phyloP scores from a whole-genome alignment of 495 filamentous ascomycete genomes.

The Daldinia vernicosa region DNA sequence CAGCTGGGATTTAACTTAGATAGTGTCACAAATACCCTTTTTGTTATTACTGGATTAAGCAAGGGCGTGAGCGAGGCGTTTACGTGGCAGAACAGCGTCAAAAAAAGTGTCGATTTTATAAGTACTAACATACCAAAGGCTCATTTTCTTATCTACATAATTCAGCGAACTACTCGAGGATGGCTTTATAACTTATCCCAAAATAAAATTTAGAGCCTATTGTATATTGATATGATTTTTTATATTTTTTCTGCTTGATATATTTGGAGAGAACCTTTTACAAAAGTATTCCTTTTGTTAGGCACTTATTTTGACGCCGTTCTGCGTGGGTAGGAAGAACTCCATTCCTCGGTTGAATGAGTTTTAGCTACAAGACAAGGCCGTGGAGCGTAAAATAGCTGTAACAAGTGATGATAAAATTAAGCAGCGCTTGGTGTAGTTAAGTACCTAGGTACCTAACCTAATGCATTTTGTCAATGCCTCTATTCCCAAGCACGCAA shows the following conservation, averaged over 20 bases:
- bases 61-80: neutral
- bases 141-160: too few species aligned
- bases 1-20: slow-evolving; percentile 44
- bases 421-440: neutral
- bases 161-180: too few species aligned
- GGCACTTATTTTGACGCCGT: too few species aligned
- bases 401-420: neutral
- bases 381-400: neutral
- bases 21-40: neutral
- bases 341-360: neutral
- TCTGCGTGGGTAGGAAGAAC: slow-evolving; percentile 6
- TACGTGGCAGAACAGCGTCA: too few species aligned
- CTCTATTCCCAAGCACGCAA: slow-evolving; percentile 34
- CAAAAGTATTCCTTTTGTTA: too few species aligned
- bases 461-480: neutral
- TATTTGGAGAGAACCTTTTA: too few species aligned
- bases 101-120: too few species aligned
- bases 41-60: neutral
- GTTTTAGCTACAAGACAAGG: neutral
- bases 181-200: too few species aligned
- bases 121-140: too few species aligned
- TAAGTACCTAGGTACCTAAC: neutral
- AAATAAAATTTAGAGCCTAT: too few species aligned
- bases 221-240: too few species aligned
- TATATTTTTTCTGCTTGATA: too few species aligned